Conservation (phyloP, 768 basidiomycete genomes). For the Psilocybe cubensis region DNA sequence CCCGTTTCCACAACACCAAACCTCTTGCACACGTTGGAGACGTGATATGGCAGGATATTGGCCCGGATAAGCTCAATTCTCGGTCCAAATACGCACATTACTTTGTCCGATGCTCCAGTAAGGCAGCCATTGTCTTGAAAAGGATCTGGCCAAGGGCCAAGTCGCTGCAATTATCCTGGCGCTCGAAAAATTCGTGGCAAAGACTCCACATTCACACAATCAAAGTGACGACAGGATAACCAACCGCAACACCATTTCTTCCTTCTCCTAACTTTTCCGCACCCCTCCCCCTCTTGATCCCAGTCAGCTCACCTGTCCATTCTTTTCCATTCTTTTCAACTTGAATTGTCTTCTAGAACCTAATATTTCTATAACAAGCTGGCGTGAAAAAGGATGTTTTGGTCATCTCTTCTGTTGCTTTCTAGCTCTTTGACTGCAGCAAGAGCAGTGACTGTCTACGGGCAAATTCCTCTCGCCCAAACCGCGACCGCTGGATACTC, state of each 20-base stretch:
- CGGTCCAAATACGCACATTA: not conserved
- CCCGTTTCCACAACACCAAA: not conserved
- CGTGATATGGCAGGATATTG: not conserved
- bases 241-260: not conserved
- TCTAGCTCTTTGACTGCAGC: slow-evolving; percentile 14
- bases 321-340: slow-evolving; percentile 6
- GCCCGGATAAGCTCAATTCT: not conserved
- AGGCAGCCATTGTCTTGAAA: not conserved
- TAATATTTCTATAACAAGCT: not conserved
- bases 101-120: not conserved
- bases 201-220: not conserved
- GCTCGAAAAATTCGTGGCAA: not conserved
- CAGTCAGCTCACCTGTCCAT: slow-evolving; percentile 4
- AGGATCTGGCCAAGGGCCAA: not conserved
- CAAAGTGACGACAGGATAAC: not conserved
- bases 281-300: not conserved
- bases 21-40: not conserved
- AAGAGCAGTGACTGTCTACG: slow-evolving; percentile 30
- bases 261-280: not conserved
- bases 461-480: slow-evolving; percentile 34
- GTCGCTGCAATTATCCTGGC: not conserved
- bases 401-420: slow-evolving; percentile 13
- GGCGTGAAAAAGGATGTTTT: slow-evolving; percentile 4
- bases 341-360: not conserved
- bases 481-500: slow-evolving; percentile 26